These are phyloP conservation scores for Panicum miliaceum DNA, from an alignment of 176 grass and related monocot genomes.

Conservation along the genomic window DNA sequence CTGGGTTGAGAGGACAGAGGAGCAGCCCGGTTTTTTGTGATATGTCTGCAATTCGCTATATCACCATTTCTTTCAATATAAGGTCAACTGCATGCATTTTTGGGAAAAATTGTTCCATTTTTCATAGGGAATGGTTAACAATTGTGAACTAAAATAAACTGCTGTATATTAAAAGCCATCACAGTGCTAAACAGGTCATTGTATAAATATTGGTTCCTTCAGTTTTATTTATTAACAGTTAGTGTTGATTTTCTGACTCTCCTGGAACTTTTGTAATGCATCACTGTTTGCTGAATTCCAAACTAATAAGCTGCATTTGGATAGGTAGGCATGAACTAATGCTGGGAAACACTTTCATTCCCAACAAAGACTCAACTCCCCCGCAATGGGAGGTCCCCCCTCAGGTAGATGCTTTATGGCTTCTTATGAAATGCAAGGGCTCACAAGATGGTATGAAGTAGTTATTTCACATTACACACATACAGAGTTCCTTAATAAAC, in stretches of 20 bases:
- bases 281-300: constrained; percentile 17
- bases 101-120: neutral
- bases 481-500: too few relatives aligned
- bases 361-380: constrained; percentile 61
- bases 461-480: too few relatives aligned
- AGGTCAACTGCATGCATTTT: neutral
- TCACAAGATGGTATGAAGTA: too few relatives aligned
- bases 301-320: constrained; percentile 53
- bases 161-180: neutral
- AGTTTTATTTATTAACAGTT: constrained; percentile 18
- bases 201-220: neutral
- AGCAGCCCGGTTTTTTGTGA: neutral
- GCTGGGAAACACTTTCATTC: constrained; percentile 83
- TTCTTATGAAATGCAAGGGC: constrained; percentile 23
- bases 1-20: neutral
- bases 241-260: constrained; percentile 24
- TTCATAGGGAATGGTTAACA: neutral
- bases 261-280: constrained; percentile 24
- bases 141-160: neutral
- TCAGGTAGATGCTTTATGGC: constrained; percentile 60
- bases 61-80: neutral
- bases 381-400: constrained; percentile 65
- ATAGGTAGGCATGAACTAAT: constrained; percentile 92
- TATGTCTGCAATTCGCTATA: neutral
- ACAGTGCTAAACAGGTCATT: neutral